Base-by-base conservation (phyloP, 805 yeast genomes). In the Yamadazyma insecticola region DNA sequence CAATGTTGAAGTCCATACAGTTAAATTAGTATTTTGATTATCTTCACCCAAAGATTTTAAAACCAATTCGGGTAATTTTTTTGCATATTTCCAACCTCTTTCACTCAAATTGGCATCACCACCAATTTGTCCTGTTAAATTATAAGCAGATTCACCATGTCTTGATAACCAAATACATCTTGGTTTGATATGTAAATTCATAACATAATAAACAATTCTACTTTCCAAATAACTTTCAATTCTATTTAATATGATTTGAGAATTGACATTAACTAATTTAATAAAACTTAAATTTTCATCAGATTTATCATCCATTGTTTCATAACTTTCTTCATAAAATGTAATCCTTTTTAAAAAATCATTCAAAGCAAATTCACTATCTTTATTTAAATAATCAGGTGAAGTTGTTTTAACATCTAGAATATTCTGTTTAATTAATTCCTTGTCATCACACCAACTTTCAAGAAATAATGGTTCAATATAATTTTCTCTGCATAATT, bases 1-100 rank as follows among this genome's bases (percentile, higher is more conserved):
- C 44, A 90, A 69, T 0, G 97, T 90, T 2, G 96, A 86, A 1
- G 97, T 90, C 97, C 98, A 90, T 26, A 90, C 92, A 4, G 95
- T 87, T 46, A 90, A 66, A 41, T 63, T 61, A 20, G 67, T 59
- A 40, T 64, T 64, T 38, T 57, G 49, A 36, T 80, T 68, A 23
- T 73, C 77, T 34, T 70, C 71, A 28, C 81, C 77, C 27, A 79
- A 72, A 4, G 81, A 77, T 41, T 80, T 71, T 35, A 68, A 68
- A 1, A 87, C 89, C 40, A 90, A 53, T 20, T 76, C 78, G 1
- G 95, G 95, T 41, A 90, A 72, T 55, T 81, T 86, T 30, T 70
- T 60, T 4, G 97, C 90, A 51, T 90, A 90, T 47, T 80, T 64
- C 60, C 79, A 70, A 5, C 97, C 97, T 25, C 97, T 72, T 35